Percentiles rank a stretch among this genome's conserved stretches.
Evolutionary conservation across 495 filamentous ascomycete genomes (phyloP).

Genomic region (Pseudoneurospora amorphoporcata): DNA sequence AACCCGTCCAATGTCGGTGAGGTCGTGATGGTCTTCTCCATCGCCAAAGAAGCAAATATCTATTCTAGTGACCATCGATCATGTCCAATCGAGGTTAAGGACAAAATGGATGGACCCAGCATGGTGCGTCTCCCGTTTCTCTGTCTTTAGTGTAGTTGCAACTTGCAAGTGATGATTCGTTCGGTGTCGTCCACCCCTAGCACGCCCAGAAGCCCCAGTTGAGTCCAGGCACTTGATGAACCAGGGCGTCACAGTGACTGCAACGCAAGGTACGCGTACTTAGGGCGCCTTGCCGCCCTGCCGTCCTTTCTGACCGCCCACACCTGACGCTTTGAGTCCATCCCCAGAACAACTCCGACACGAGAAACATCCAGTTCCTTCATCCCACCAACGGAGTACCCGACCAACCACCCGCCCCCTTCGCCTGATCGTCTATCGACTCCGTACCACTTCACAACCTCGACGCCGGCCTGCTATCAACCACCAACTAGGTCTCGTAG

Average conservation of each 20-base stretch:
- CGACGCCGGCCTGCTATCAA: not conserved
- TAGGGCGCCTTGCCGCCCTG: not conserved
- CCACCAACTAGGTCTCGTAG: not conserved
- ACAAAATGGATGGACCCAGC: not conserved
- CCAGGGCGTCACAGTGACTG: not conserved
- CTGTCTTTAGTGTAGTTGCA: not conserved
- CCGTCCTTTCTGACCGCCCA: not conserved
- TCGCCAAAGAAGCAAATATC: not conserved
- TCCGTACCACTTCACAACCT: not conserved
- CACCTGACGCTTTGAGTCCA: not conserved
- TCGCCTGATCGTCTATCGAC: not conserved
- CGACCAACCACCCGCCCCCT: not conserved
- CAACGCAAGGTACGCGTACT: not conserved
- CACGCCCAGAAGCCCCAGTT: not conserved
- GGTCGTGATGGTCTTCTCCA: not conserved
- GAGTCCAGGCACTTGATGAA: not conserved
- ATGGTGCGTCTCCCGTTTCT: not conserved
- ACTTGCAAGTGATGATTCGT: not conserved
- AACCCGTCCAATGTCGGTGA: not conserved
- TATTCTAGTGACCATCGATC: not conserved
- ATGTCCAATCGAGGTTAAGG: not conserved
- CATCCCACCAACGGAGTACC: not conserved
- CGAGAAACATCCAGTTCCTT: not conserved
- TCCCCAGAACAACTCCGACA: not conserved
- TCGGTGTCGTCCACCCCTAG: not conserved